Evolutionary conservation across 768 basidiomycete genomes (phyloP), one percentile per base, ranked within the genome.

Genomic region (Boletales sp.): DNA sequence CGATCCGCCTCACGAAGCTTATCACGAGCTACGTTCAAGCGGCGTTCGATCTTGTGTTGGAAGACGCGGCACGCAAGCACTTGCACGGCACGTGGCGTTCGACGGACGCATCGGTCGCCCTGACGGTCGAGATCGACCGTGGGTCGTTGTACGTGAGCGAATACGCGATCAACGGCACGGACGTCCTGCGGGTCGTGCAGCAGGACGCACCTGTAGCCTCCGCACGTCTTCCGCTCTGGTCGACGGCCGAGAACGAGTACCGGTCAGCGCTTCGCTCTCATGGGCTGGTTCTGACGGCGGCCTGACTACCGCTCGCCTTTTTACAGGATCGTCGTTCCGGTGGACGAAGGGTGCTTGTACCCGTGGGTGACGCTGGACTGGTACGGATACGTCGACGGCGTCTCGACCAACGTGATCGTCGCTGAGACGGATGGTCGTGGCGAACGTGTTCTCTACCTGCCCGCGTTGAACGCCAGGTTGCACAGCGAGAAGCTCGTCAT

Each of bases 211-310:
- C 55, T 34, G 37, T 8, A 2, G 21, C 37, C 8, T 45, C 27
- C 18, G 9, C 35, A 10, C 57, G 61, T 24, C 35, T 63, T 9
- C 54, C 54, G 4, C 54, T 61, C 36, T 76, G 74, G 76, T 59
- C 62, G 7, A 73, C 72, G 4, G 69, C 69, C 9, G 61, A 72
- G 35, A 60, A 70, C 29, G 69, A 75, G 52, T 76, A 75, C 54
- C 68, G 73, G 69, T 69, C 37, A 38, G 51, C 45, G 4, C 27
- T 21, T 27, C 5, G 2, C 14, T 30, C 4, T 40, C 44, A 2
- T n/a, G n/a, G n/a, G n/a, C n/a, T n/a, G n/a, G n/a, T n/a, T n/a
- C n/a, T n/a, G n/a, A n/a, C n/a, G n/a, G n/a, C n/a, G n/a, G n/a
- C n/a, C n/a, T n/a, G n/a, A n/a, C n/a, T n/a, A n/a, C n/a, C n/a